Conservation (phyloP, 345 rosid species). For the Populus alba region DNA sequence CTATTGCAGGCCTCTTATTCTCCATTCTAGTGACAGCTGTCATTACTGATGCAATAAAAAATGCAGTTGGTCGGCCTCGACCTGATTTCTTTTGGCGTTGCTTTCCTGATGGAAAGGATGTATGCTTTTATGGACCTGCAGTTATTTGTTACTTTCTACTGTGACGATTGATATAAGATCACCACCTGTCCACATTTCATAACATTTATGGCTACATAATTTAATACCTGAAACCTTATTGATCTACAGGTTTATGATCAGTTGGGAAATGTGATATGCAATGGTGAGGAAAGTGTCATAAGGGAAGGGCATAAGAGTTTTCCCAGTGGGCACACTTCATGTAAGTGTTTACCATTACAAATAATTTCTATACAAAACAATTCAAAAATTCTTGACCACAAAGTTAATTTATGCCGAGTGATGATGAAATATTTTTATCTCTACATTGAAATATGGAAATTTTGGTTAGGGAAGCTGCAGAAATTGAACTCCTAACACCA, state of each 20-base stretch:
- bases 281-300: slow-evolving; percentile 59
- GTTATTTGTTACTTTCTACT: slow-evolving; percentile 6
- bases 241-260: slow-evolving; percentile 53
- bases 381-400: neutral
- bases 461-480: neutral
- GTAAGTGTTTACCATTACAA: slow-evolving; percentile 39
- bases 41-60: slow-evolving; percentile 71
- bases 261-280: slow-evolving; percentile 70
- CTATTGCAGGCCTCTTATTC: slow-evolving; percentile 64
- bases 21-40: slow-evolving; percentile 66
- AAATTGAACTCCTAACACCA: neutral
- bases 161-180: neutral
- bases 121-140: slow-evolving; percentile 32
- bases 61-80: slow-evolving; percentile 83
- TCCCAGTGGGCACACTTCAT: slow-evolving; percentile 88
- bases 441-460: neutral
- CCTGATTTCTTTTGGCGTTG: slow-evolving; percentile 98
- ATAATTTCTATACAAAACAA: neutral
- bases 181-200: neutral
- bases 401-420: neutral
- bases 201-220: neutral
- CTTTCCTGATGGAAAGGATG: slow-evolving; percentile 90
- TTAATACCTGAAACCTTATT: neutral
- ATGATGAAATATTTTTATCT: neutral
- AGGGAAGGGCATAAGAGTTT: slow-evolving; percentile 92